Evolutionary conservation across 495 filamentous ascomycete genomes (phyloP).

Genomic region (Chlorociboria aeruginascens): DNA sequence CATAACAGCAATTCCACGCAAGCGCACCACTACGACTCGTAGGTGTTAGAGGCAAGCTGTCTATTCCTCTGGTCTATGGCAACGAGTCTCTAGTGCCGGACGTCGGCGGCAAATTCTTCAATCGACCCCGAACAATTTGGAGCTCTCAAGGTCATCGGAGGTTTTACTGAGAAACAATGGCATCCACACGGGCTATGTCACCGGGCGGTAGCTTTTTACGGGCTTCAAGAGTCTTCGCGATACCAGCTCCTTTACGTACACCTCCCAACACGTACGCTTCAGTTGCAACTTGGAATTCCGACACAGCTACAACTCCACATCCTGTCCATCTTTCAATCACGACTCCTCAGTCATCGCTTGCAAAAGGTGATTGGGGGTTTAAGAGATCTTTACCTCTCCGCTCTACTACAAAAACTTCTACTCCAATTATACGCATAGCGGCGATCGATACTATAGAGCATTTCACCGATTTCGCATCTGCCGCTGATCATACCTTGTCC

Average conservation of each 20-base stretch:
- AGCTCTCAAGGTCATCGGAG: too few relatives aligned
- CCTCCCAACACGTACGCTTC: slow-evolving; percentile 23
- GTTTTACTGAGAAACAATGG: slow-evolving; percentile 6
- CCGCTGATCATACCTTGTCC: slow-evolving; percentile 69
- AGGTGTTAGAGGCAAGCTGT: too few relatives aligned
- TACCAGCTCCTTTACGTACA: slow-evolving; percentile 39
- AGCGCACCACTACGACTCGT: too few relatives aligned
- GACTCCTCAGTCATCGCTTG: slow-evolving; percentile 61
- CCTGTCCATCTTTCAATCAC: slow-evolving; percentile 81
- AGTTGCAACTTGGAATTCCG: slow-evolving; percentile 34
- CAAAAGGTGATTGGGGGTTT: slow-evolving; percentile 84
- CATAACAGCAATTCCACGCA: too few relatives aligned
- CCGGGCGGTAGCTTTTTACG: slow-evolving; percentile 49
- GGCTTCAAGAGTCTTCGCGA: slow-evolving; percentile 44
- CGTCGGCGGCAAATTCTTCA: too few relatives aligned
- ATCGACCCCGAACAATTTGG: too few relatives aligned
- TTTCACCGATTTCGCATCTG: slow-evolving; percentile 80
- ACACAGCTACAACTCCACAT: slow-evolving; percentile 60
- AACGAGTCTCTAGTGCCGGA: too few relatives aligned
- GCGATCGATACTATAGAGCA: slow-evolving; percentile 81
- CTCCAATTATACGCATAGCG: slow-evolving; percentile 57
- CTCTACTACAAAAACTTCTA: slow-evolving; percentile 57
- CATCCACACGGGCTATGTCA: slow-evolving; percentile 25
- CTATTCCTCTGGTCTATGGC: too few relatives aligned
- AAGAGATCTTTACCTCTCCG: slow-evolving; percentile 73